Evolutionary conservation across 257 asterid species (phyloP).

Genomic region (Pogostemon cablin): DNA sequence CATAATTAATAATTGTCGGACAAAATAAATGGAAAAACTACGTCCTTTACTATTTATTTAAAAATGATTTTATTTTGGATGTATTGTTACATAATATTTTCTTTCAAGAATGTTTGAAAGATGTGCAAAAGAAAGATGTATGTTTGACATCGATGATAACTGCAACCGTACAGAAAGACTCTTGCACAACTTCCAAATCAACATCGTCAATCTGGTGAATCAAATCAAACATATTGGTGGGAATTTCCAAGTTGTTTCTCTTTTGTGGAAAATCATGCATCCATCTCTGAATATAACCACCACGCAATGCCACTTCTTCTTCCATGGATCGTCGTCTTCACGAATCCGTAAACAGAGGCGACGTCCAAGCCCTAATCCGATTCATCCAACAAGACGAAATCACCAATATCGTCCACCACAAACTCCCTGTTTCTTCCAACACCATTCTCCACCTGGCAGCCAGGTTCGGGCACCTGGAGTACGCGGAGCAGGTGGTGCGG

Average conservation of each 20-base stretch:
- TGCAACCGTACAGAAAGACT: no score
- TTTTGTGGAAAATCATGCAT: slow-evolving; percentile 24
- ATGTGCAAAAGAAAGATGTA: no score
- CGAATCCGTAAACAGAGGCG: slow-evolving; percentile 41
- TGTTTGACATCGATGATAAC: no score
- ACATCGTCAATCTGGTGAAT: no score
- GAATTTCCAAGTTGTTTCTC: neutral
- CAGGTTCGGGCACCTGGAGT: slow-evolving; percentile 42
- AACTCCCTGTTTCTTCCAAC: slow-evolving; percentile 22
- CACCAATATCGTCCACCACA: slow-evolving; percentile 8
- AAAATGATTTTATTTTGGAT: no score
- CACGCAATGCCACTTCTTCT: neutral
- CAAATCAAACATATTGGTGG: neutral
- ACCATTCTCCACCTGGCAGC: slow-evolving; percentile 48
- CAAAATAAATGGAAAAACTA: no score
- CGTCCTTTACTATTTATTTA: no score
- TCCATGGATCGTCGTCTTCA: slow-evolving; percentile 49
- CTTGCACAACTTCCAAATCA: no score
- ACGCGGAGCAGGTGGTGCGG: slow-evolving; percentile 33
- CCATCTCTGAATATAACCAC: neutral
- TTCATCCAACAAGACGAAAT: slow-evolving; percentile 30
- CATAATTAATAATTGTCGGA: no score
- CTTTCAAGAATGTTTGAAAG: no score
- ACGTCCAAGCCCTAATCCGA: slow-evolving; percentile 23
- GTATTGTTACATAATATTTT: no score